Evolutionary conservation across 1,284 basidiomycete species (phyloP).

Genomic region (Malassezia cuniculi): DNA sequence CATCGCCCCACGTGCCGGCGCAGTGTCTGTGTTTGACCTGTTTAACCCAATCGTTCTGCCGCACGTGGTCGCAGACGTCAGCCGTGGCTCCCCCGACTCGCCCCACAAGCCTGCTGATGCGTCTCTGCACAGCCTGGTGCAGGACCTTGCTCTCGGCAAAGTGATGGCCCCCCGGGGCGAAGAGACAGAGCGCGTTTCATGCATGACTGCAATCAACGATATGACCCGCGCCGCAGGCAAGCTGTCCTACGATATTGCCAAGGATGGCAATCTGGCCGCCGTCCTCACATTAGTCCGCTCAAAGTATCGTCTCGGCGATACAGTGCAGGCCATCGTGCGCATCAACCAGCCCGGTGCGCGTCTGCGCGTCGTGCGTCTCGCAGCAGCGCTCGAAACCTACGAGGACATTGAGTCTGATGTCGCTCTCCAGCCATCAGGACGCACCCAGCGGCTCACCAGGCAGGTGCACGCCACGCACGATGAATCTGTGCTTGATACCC

Average conservation of each 20-base stretch:
- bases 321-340: slow-evolving; percentile 30
- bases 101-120: neutral
- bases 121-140: slow-evolving; percentile 1
- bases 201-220: slow-evolving; percentile 78
- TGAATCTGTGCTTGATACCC: slow-evolving; percentile 31
- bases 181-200: slow-evolving; percentile 48
- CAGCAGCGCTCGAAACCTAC: slow-evolving; percentile 35
- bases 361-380: slow-evolving; percentile 30
- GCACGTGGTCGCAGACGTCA: slow-evolving; percentile 37
- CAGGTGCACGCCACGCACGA: slow-evolving; percentile 34
- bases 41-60: slow-evolving; percentile 46
- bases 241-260: slow-evolving; percentile 46
- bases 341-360: slow-evolving; percentile 24
- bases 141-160: neutral
- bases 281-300: slow-evolving; percentile 35
- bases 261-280: slow-evolving; percentile 38
- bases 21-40: slow-evolving; percentile 46
- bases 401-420: slow-evolving; percentile 34
- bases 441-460: slow-evolving; percentile 22
- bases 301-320: slow-evolving; percentile 39
- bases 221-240: slow-evolving; percentile 75
- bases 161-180: slow-evolving; percentile 8
- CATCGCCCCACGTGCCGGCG: slow-evolving; percentile 48
- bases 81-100: neutral
- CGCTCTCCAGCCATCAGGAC: slow-evolving; percentile 21